Evolutionary conservation across 805 yeast genomes (phyloP).

Genomic region (Saccharomycopsis synnaedendra): DNA sequence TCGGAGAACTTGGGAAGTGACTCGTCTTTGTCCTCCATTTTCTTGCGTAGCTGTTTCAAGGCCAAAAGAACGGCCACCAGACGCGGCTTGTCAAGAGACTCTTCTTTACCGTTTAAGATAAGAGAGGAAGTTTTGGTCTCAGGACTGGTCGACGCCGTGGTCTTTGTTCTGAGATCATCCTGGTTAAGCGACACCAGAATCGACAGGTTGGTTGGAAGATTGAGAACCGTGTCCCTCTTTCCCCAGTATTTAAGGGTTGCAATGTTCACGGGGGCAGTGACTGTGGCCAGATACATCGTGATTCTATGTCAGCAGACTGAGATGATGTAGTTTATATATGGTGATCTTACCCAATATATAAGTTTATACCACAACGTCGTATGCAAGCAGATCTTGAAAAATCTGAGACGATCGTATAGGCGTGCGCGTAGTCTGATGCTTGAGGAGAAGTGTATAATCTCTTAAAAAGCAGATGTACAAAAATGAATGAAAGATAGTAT

Average conservation of each 20-base stretch:
- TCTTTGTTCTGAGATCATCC: slow-evolving; percentile 80
- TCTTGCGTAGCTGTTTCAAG: slow-evolving; percentile 54
- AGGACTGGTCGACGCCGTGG: slow-evolving; percentile 69
- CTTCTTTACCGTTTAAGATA: slow-evolving; percentile 79
- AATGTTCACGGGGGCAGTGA: slow-evolving; percentile 95
- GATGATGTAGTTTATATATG: too few species aligned
- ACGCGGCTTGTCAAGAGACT: slow-evolving; percentile 53
- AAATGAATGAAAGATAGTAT: too few species aligned
- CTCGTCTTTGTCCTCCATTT: slow-evolving; percentile 45
- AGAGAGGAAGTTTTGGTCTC: slow-evolving; percentile 51
- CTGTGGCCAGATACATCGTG: slow-evolving; percentile 52
- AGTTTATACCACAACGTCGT: too few species aligned
- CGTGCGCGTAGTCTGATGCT: too few species aligned
- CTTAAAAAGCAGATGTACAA: too few species aligned
- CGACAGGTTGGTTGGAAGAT: slow-evolving; percentile 92
- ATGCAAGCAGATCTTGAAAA: too few species aligned
- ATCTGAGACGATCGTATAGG: too few species aligned
- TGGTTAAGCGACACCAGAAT: slow-evolving; percentile 91
- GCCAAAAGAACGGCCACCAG: slow-evolving; percentile 40
- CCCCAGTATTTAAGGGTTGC: slow-evolving; percentile 99
- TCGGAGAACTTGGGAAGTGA: slow-evolving; percentile 49
- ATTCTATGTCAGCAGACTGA: slow-evolving; percentile 6
- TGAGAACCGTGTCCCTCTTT: slow-evolving; percentile 78
- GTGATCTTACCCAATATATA: too few species aligned
- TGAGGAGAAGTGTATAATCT: too few species aligned